Evolutionary conservation across 2,329 filamentous ascomycete species (phyloP), one percentile per base, ranked within the genome.

Genomic region (Colletotrichum orchidophilum): DNA sequence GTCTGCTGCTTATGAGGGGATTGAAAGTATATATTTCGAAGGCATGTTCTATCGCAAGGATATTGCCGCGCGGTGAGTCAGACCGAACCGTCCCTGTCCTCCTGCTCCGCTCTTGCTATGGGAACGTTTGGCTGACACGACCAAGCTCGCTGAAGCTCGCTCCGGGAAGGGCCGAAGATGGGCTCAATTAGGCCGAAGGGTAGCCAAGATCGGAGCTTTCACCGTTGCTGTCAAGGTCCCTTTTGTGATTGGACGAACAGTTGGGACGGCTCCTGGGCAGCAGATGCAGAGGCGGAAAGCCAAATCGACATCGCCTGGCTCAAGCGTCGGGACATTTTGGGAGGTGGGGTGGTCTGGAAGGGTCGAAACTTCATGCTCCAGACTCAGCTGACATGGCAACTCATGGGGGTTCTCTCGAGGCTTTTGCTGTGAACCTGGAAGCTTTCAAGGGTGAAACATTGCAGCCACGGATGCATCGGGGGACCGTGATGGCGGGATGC

Each of bases 41-140:
- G 91, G 92, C 75, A 97, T 97, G 91, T 95, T 97, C 83, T 98
- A 90, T 85, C 90, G 96, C 75, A 96, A 92, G 81, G 96, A 98
- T 74, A 98, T 99, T 80, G 96, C 94, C 24, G 35, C 24, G n/a
- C 58, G 61, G 42, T 42, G n/a, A 35, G 66, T 24, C 54, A 46
- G 15, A 13, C 52, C 39, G 18, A 46, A 18, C 39, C 39, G 18
- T 46, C 18, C 11, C 9, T n/a, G 18, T 46, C 21, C 18, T 18
- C 7, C 39, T n/a, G 49, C 49, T 33, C 27, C 4, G 50, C 60
- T n/a, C 9, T 4, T 9, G 18, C 6, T 46, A 46, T 6, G 8
- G 29, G 9, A 35, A 29, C 21, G 18, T 26, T 29, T 12, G 13
- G 24, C 39, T 58, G 27, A 58, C 31, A 50, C 7, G 3, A 24